Evolutionary conservation across 352 stramenopile species (phyloP).

Genomic region (Pythium apleroticum): DNA sequence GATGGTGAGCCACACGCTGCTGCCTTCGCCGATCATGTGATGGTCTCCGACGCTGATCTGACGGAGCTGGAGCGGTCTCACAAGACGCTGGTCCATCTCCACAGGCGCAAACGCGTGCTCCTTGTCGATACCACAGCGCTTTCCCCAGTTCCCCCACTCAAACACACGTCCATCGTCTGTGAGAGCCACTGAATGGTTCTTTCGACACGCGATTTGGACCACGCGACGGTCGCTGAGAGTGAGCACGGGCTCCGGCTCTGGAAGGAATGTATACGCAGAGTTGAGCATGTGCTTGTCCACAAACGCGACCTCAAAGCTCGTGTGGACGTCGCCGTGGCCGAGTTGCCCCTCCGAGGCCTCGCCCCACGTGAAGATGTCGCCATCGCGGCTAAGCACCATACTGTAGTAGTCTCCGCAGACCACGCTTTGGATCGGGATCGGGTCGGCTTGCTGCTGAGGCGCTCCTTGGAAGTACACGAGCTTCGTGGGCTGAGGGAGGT

Average conservation of each 20-base stretch:
- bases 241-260: conserved; percentile 62
- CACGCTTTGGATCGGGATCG: conserved; percentile 53
- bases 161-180: conserved; percentile 41
- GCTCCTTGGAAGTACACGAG: conserved; percentile 70
- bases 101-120: conserved; percentile 62
- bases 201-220: conserved; percentile 46
- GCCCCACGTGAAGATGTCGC: conserved; percentile 76
- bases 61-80: conserved; percentile 32
- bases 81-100: conserved; percentile 26
- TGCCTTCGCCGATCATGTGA: conserved; percentile 58
- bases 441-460: conserved; percentile 52
- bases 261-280: conserved; percentile 67
- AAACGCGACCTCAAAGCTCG: conserved; percentile 60
- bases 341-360: conserved; percentile 74
- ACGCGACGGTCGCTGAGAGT: conserved; percentile 44
- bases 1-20: conserved; percentile 61
- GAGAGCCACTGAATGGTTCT: conserved; percentile 63
- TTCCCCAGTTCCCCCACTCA: conserved; percentile 76
- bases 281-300: conserved; percentile 62
- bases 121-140: conserved; percentile 42
- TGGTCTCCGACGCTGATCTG: conserved; percentile 53
- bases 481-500: conserved; percentile 40
- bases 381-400: conserved; percentile 55
- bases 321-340: conserved; percentile 54
- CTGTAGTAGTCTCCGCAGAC: conserved; percentile 74